Evolutionary conservation across 495 filamentous ascomycete genomes (phyloP), one percentile per base, ranked within the genome.

Genomic region (Parmelia sp.): DNA sequence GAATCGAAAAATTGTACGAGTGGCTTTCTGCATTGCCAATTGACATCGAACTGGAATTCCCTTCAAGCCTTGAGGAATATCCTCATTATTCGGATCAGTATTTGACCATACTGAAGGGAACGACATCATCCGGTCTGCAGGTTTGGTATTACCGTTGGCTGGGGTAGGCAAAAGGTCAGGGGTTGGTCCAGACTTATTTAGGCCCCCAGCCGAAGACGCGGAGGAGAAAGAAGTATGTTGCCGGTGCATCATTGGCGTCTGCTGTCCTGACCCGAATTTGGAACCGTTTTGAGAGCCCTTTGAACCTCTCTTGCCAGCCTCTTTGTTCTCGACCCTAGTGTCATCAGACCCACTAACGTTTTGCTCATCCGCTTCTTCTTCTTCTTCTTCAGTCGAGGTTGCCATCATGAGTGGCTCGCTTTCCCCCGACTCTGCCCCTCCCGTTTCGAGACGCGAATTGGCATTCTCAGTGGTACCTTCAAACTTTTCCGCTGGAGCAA

Each of bases 401-500:
- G 71, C 67, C 8, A 8, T 49, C 31, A 76, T 66, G 29, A 74
- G 63, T 42, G 74, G 70, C 51, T 68, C 61, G 44, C 67, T 62
- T 51, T 74, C 68, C 56, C 80, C 77, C 7, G 79, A 80, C 40
- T 87, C 82, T 66, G 90, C 88, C 62, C 79, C 80, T 31, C 89
- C 90, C 65, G 86, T 83, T 72, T 91, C 88, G 21, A 87, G 75
- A 7, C 67, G 68, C 11, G 77, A 73, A 25, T 68, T 69, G 19
- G 75, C 72, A 45, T 82, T 79, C 25, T 81, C 73, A 19, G 76
- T 78, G 53, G 84, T 81, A 45, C 87, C 84, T 25, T 79, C 80
- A 65, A 89, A 88, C 63, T 88, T 87, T 33, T 85, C 83, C 63
- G 87, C 85, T 4, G 91, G 90, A 21, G 91, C 92, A 11, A 98